These are phyloP conservation scores for Hyaloperonospora arabidopsidis DNA, from an alignment of 352 stramenopile species.

Conservation along the genomic window DNA sequence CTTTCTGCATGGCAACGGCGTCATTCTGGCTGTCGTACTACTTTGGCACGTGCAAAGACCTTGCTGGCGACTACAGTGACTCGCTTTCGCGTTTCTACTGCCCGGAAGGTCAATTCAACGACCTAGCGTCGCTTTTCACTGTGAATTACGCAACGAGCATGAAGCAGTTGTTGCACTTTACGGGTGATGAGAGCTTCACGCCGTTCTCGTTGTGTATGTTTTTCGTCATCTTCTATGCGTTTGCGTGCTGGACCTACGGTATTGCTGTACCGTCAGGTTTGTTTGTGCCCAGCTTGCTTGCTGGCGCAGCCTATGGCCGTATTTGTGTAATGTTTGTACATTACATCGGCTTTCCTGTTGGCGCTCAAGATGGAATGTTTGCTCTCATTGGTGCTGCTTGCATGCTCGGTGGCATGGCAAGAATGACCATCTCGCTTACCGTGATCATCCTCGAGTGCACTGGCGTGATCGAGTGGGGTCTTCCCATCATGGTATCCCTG, in stretches of 20 bases:
- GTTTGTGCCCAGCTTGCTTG: conserved; percentile 94
- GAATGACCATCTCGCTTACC: conserved; percentile 98
- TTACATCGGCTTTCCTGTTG: conserved; percentile 51
- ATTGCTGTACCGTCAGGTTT: conserved; percentile 94
- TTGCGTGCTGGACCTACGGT: conserved; percentile 93
- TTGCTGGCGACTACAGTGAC: conserved; percentile 53
- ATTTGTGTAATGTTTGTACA: conserved; percentile 66
- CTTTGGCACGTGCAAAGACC: conserved; percentile 55
- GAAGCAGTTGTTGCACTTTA: conserved; percentile 96
- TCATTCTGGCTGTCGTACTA: conserved; percentile 78
- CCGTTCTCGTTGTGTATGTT: conserved; percentile 92
- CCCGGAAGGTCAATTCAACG: conserved; percentile 93
- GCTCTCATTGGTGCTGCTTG: conserved; percentile 93
- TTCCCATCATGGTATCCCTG: conserved; percentile 97
- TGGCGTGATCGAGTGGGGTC: conserved; percentile 96
- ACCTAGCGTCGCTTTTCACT: conserved; percentile 94
- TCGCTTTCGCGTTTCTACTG: conserved; percentile 92
- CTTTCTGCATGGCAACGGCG: conserved; percentile 46
- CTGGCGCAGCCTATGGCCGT: conserved; percentile 91
- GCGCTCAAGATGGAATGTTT: conserved; percentile 89
- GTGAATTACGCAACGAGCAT: conserved; percentile 91
- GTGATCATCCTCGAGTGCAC: conserved; percentile 98
- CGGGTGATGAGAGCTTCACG: conserved; percentile 85
- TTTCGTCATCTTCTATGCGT: conserved; percentile 91
- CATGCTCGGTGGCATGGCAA: conserved; percentile 93